phyloP scores from a whole-genome alignment of 2,329 filamentous ascomycete species.

The Teratosphaeria pseudoeucalypti region DNA sequence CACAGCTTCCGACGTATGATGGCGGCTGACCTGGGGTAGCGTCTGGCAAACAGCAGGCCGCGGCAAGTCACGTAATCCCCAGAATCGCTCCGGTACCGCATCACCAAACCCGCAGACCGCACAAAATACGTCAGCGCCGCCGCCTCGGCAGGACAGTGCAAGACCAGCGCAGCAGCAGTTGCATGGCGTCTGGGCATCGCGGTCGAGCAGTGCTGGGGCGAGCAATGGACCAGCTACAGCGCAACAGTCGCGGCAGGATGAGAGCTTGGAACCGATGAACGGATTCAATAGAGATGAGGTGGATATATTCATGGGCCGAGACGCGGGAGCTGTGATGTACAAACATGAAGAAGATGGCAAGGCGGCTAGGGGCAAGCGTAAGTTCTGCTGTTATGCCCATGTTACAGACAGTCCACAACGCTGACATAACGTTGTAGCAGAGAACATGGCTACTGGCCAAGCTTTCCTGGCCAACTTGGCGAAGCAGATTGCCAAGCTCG shows the following conservation, averaged over 20 bases:
- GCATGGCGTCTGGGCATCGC: constrained; percentile 15
- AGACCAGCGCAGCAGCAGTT: constrained; percentile 7
- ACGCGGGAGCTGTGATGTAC: constrained; percentile 20
- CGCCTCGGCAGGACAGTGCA: constrained; percentile 7
- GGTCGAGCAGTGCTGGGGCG: constrained; percentile 6
- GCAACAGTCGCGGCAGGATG: constrained; percentile 18
- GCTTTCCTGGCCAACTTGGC: constrained; percentile 36
- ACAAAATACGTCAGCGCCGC: constrained; percentile 9
- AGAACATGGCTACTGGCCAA: constrained; percentile 35
- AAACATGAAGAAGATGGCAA: constrained; percentile 4
- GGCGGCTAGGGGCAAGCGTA: constrained; percentile 20
- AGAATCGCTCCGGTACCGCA: constrained; percentile 19
- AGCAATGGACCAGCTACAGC: constrained; percentile 11
- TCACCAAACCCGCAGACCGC: constrained; percentile 14
- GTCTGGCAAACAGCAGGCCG: constrained; percentile 11
- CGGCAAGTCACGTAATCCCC: constrained; percentile 17
- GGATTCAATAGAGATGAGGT: constrained; percentile 37
- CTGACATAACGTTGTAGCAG: constrained; percentile 7
- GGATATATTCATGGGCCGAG: constrained; percentile 32
- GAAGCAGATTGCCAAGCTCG: constrained; percentile 34
- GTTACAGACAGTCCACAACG: background rate
- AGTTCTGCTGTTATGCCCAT: constrained; percentile 32
- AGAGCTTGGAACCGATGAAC: constrained; percentile 11
- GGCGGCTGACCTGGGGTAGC: constrained; percentile 1
- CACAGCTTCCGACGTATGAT: background rate